These are phyloP conservation scores for Capillidium rhysosporum DNA, from an alignment of 371 early-diverging fungal species.

Conservation along the genomic window DNA sequence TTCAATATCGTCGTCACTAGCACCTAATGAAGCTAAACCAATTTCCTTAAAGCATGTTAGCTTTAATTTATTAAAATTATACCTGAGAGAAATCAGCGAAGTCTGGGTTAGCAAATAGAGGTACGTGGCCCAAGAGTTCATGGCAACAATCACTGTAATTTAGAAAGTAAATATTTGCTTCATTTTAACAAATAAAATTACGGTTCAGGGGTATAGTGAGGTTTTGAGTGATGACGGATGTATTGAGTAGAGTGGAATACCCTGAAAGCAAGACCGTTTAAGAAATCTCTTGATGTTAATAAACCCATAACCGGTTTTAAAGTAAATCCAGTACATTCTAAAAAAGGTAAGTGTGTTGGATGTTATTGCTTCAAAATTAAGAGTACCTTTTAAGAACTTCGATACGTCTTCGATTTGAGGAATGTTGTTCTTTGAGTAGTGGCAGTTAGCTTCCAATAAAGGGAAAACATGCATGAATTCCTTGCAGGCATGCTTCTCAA, in stretches of 20 bases:
- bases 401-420: constrained; percentile 85
- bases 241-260: constrained; percentile 96
- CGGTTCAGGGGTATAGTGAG: constrained; percentile 89
- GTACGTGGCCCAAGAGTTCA: constrained; percentile 16
- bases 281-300: constrained; percentile 78
- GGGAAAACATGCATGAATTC: constrained; percentile 85
- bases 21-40: constrained; percentile 86
- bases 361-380: no score
- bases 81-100: constrained; percentile 85
- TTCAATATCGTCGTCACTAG: constrained; percentile 77
- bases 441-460: constrained; percentile 79
- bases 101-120: constrained; percentile 86
- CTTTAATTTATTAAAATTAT: no score
- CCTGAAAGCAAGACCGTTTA: constrained; percentile 93
- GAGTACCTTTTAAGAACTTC: constrained; percentile 53
- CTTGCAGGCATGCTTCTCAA: constrained; percentile 73
- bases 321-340: constrained; percentile 88
- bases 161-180: neutral
- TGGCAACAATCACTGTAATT: constrained; percentile 6
- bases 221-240: constrained; percentile 79
- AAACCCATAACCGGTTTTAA: constrained; percentile 92
- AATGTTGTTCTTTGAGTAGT: constrained; percentile 61
- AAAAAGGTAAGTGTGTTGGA: neutral
- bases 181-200: neutral
- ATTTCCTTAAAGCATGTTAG: no score